phyloP scores from a whole-genome alignment of 179 eudicot species.

The Beta corolliflora region DNA sequence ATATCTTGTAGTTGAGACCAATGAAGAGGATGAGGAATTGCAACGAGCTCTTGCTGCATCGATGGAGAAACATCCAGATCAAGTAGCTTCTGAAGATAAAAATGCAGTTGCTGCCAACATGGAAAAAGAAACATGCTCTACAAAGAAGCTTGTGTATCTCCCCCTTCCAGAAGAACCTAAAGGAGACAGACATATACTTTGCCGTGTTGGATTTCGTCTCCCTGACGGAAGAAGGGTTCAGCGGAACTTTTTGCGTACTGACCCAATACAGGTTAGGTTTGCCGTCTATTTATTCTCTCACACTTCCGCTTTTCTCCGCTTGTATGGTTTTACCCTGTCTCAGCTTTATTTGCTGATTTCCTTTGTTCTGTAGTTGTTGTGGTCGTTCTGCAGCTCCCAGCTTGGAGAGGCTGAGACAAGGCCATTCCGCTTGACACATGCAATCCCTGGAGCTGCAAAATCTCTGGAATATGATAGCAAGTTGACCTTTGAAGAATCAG shows the following conservation, averaged over 20 bases:
- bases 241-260: constrained; percentile 75
- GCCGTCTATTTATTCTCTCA: not conserved
- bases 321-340: no score
- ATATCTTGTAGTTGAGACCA: constrained; percentile 31
- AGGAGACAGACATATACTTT: constrained; percentile 69
- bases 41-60: constrained; percentile 83
- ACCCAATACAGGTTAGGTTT: constrained; percentile 74
- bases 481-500: constrained; percentile 73
- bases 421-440: constrained; percentile 65
- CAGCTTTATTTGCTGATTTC: constrained; percentile 7
- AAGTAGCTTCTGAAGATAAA: constrained; percentile 33
- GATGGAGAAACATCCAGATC: constrained; percentile 54
- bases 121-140: constrained; percentile 35
- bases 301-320: not conserved
- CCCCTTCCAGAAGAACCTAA: constrained; percentile 85
- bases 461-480: constrained; percentile 57
- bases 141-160: constrained; percentile 55
- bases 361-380: constrained; percentile 60
- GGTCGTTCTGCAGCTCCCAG: constrained; percentile 90
- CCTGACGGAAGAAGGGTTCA: constrained; percentile 97
- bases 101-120: constrained; percentile 33
- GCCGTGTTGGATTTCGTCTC: constrained; percentile 91
- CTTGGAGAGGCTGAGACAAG: constrained; percentile 56
- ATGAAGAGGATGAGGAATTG: constrained; percentile 72
- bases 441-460: constrained; percentile 81